Evolutionary conservation across 1,139 yeast species (phyloP).

Genomic region (Blastobotrys ciferrii): DNA sequence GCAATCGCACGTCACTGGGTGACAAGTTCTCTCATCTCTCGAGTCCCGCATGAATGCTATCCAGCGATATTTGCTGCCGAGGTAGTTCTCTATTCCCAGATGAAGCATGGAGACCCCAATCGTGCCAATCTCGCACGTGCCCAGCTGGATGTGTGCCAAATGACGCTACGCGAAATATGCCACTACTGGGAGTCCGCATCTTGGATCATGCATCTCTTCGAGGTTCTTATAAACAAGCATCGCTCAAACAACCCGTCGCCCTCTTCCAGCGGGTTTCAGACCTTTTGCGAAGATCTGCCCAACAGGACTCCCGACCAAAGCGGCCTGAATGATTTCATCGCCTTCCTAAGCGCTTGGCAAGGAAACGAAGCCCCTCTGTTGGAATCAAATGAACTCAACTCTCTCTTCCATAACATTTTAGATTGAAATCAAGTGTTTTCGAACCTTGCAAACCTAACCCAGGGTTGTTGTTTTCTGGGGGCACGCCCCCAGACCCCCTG

Average conservation of each 20-base stretch:
- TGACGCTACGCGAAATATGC: background rate
- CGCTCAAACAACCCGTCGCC: background rate
- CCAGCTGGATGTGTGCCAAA: slow-evolving; percentile 4
- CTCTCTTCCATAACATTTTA: slow-evolving; percentile 1
- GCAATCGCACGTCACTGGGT: background rate
- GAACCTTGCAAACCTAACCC: no score
- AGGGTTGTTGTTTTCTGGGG: no score
- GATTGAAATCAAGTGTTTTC: no score
- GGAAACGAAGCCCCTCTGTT: slow-evolving; percentile 6
- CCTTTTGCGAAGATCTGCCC: background rate
- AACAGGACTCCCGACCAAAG: background rate
- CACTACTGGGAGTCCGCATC: slow-evolving; percentile 5
- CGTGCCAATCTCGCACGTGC: background rate
- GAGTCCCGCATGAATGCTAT: slow-evolving; percentile 6
- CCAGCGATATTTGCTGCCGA: slow-evolving; percentile 6
- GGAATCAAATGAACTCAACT: slow-evolving; percentile 5
- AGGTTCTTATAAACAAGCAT: background rate
- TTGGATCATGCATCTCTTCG: slow-evolving; percentile 8
- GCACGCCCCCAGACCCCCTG: no score
- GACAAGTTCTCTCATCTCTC: background rate
- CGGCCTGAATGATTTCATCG: slow-evolving; percentile 2
- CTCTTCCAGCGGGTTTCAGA: background rate
- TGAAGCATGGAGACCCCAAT: slow-evolving; percentile 1
- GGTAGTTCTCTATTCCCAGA: slow-evolving; percentile 1
- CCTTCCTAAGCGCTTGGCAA: slow-evolving; percentile 5